These are phyloP conservation scores for Boletellus ananas DNA, from an alignment of 768 basidiomycete species.

Conservation along the genomic window DNA sequence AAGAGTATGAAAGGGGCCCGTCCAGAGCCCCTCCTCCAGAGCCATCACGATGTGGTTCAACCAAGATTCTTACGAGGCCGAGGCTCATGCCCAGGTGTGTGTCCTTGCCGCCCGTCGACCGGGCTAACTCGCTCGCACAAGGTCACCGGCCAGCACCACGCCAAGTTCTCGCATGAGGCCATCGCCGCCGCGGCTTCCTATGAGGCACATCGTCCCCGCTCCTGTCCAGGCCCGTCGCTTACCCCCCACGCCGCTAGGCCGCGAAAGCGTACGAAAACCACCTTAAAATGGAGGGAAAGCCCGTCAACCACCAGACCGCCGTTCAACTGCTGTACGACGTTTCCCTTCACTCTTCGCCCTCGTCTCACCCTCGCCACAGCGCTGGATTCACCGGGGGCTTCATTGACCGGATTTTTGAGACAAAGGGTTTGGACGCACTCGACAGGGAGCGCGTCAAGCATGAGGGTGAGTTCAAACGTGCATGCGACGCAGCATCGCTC, in stretches of 20 bases:
- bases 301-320: slow-evolving; percentile 22
- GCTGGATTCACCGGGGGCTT: slow-evolving; percentile 25
- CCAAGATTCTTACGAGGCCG: slow-evolving; percentile 22
- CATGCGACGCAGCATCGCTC: neutral
- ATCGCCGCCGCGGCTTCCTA: slow-evolving; percentile 28
- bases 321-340: slow-evolving; percentile 23
- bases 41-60: slow-evolving; percentile 19
- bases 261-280: slow-evolving; percentile 30
- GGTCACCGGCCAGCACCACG: slow-evolving; percentile 16
- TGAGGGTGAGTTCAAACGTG: slow-evolving; percentile 14
- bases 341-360: too few relatives aligned
- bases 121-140: slow-evolving; percentile 4
- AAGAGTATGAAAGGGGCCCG: too few relatives aligned
- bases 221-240: neutral
- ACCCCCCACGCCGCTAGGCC: slow-evolving; percentile 15
- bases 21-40: too few relatives aligned
- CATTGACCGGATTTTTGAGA: slow-evolving; percentile 25
- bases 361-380: slow-evolving; percentile 8
- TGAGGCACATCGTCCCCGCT: slow-evolving; percentile 9
- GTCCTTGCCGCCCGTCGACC: neutral
- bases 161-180: slow-evolving; percentile 25
- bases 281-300: slow-evolving; percentile 14
- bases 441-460: slow-evolving; percentile 20
- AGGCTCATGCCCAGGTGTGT: slow-evolving; percentile 18
- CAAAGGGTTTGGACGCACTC: slow-evolving; percentile 20